phyloP scores from a whole-genome alignment of 768 basidiomycete genomes.

The Tremella mesenterica region DNA sequence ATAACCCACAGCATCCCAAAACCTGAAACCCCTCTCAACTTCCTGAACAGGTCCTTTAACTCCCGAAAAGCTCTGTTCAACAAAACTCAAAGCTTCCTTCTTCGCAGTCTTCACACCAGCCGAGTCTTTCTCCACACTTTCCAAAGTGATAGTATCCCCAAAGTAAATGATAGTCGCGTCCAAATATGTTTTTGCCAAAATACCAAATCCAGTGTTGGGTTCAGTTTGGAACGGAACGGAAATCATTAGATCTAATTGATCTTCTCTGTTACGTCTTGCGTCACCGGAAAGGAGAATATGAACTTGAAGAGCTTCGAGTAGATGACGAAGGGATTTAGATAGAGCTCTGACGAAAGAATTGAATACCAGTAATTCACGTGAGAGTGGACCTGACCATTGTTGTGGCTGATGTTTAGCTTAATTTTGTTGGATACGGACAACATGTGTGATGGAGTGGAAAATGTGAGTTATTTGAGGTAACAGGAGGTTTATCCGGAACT shows the following conservation, averaged over 20 bases:
- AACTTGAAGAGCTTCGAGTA: slow-evolving; percentile 81
- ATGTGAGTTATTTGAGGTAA: not conserved
- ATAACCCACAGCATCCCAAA: slow-evolving; percentile 88
- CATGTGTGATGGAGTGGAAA: not conserved
- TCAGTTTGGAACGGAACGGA: slow-evolving; percentile 83
- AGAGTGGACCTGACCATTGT: slow-evolving; percentile 91
- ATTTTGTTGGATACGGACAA: not conserved
- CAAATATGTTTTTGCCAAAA: slow-evolving; percentile 91
- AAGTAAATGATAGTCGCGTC: slow-evolving; percentile 76
- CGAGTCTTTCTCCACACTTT: slow-evolving; percentile 50
- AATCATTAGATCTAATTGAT: slow-evolving; percentile 81
- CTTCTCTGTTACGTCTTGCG: slow-evolving; percentile 76
- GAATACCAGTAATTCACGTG: slow-evolving; percentile 92
- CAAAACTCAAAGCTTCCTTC: slow-evolving; percentile 74
- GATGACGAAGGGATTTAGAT: slow-evolving; percentile 76
- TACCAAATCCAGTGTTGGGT: slow-evolving; percentile 95
- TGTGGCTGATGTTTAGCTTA: slow-evolving; percentile 53
- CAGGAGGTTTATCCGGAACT: not conserved
- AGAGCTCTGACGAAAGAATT: slow-evolving; percentile 93
- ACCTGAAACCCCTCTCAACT: slow-evolving; percentile 92
- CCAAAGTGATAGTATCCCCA: slow-evolving; percentile 65
- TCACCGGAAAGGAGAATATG: slow-evolving; percentile 89
- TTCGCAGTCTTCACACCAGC: slow-evolving; percentile 77
- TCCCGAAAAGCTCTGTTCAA: slow-evolving; percentile 83
- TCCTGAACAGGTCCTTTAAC: slow-evolving; percentile 79